phyloP scores from a whole-genome alignment of 1,139 yeast species.

The Lodderomyces beijingensis region DNA sequence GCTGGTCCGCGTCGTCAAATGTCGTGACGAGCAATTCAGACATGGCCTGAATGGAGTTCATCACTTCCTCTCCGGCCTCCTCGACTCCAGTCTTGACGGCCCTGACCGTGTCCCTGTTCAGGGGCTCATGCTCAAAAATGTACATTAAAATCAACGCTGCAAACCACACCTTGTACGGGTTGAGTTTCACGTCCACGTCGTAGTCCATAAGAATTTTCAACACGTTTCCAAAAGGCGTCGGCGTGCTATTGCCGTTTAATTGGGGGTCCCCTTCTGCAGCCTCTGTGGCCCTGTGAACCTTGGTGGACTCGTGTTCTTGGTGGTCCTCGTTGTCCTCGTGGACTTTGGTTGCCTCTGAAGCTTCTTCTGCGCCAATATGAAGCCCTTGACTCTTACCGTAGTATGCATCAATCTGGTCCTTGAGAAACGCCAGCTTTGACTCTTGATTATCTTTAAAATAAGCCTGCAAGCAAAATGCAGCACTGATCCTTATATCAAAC shows the following conservation, averaged over 20 bases:
- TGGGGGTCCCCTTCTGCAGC: neutral
- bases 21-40: slow-evolving; percentile 71
- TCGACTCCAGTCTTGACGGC: slow-evolving; percentile 63
- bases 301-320: neutral
- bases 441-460: slow-evolving; percentile 62
- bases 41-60: slow-evolving; percentile 73
- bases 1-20: slow-evolving; percentile 60
- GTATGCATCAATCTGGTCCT: slow-evolving; percentile 57
- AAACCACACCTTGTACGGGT: slow-evolving; percentile 89
- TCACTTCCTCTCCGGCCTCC: slow-evolving; percentile 67
- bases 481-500: slow-evolving; percentile 75
- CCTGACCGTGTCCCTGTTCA: slow-evolving; percentile 48
- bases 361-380: slow-evolving; percentile 19
- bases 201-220: slow-evolving; percentile 71
- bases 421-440: slow-evolving; percentile 58
- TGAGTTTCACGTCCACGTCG: slow-evolving; percentile 68
- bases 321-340: slow-evolving; percentile 6
- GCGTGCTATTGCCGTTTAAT: slow-evolving; percentile 9
- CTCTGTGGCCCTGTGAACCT: slow-evolving; percentile 8
- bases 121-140: slow-evolving; percentile 57
- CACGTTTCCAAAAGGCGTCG: slow-evolving; percentile 46
- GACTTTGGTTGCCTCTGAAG: slow-evolving; percentile 2
- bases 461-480: slow-evolving; percentile 62
- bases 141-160: slow-evolving; percentile 64
- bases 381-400: no score